These are phyloP conservation scores for Elymus sibiricus DNA, from an alignment of 176 grass and related monocot species.

Conservation along the genomic window DNA sequence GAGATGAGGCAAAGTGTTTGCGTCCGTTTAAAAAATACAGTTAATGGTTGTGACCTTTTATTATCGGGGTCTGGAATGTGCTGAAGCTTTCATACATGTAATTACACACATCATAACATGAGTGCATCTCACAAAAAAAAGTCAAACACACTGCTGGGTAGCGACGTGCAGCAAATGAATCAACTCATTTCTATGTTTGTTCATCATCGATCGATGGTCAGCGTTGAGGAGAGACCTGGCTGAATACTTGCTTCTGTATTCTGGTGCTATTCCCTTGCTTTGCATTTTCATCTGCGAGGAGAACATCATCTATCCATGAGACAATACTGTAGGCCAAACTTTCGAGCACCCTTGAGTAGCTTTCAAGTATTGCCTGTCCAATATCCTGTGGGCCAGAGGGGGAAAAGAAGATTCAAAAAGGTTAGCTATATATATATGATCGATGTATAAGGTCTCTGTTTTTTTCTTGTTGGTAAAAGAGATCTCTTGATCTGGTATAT, in stretches of 20 bases:
- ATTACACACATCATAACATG: neutral
- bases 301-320: conserved; percentile 84
- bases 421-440: neutral
- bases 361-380: conserved; percentile 89
- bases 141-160: neutral
- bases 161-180: neutral
- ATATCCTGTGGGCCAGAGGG: conserved; percentile 51
- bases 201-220: conserved; percentile 13
- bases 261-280: conserved; percentile 47
- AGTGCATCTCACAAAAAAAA: neutral
- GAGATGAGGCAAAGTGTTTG: no score
- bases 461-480: neutral
- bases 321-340: conserved; percentile 81
- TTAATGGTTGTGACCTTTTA: neutral
- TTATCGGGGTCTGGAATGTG: neutral
- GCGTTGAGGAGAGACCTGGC: conserved; percentile 35
- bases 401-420: conserved; percentile 10
- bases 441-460: neutral
- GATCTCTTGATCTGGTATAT: neutral
- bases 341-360: conserved; percentile 93
- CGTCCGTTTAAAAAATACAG: no score
- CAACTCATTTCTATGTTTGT: conserved; percentile 12
- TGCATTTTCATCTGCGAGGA: conserved; percentile 56
- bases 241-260: conserved; percentile 58
- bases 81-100: conserved; percentile 9